phyloP scores from a whole-genome alignment of 2,329 filamentous ascomycete genomes.

The Beauveria sp. region DNA sequence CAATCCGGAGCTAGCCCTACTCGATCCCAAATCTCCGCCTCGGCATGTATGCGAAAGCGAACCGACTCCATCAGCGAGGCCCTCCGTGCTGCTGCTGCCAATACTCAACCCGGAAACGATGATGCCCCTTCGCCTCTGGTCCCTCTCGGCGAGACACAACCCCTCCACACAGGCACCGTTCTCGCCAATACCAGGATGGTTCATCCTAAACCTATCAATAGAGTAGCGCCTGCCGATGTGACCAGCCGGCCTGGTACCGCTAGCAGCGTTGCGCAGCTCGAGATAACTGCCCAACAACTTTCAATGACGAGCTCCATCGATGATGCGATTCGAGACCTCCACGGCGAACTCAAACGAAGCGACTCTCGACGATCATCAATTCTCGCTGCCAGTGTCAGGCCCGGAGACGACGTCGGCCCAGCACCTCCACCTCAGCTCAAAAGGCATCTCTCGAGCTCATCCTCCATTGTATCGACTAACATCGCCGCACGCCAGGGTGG shows the following conservation, averaged over 20 bases:
- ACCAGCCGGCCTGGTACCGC: conserved; percentile 55
- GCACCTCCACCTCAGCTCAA: conserved; percentile 23
- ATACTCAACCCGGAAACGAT: background rate
- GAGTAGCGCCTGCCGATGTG: conserved; percentile 43
- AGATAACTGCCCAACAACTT: conserved; percentile 67
- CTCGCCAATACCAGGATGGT: conserved; percentile 37
- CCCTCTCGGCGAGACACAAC: conserved; percentile 11
- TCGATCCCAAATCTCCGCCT: background rate
- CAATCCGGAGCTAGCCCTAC: background rate
- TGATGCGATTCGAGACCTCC: conserved; percentile 66
- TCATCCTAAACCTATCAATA: conserved; percentile 38
- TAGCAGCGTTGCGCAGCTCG: conserved; percentile 64
- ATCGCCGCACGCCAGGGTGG: conserved; percentile 58
- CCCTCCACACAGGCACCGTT: conserved; percentile 29
- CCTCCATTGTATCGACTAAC: conserved; percentile 65
- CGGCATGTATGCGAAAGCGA: conserved; percentile 1
- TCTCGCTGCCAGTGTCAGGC: conserved; percentile 40
- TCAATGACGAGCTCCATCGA: conserved; percentile 70
- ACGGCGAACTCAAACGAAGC: conserved; percentile 61
- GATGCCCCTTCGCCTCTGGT: conserved; percentile 1
- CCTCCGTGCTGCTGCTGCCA: conserved; percentile 1
- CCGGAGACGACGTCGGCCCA: conserved; percentile 15
- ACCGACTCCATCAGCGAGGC: conserved; percentile 1
- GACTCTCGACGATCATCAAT: conserved; percentile 61
- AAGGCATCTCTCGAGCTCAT: conserved; percentile 40